Evolutionary conservation across 768 basidiomycete species (phyloP), one percentile per base, ranked within the genome.

Genomic region (Podaxis sp.): DNA sequence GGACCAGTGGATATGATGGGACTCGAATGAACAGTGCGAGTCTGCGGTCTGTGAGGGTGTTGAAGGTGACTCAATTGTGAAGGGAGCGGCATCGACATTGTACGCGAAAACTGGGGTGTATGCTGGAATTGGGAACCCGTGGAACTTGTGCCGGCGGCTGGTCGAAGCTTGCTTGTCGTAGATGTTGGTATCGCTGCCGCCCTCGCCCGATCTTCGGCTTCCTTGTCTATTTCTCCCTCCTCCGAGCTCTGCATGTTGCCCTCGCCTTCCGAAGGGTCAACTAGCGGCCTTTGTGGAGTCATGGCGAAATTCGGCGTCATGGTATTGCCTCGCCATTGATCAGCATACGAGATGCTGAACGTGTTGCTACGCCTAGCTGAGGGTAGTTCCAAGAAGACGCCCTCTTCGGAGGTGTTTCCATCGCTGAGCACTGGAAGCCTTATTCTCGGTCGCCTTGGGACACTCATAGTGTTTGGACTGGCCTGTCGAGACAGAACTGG

Each of bases 41-140:
- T 30, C 57, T 66, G 60, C 33, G 67, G 68, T 65, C 85, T 79
- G 66, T 79, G 80, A 7, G 93, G 94, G 69, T 94, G 87, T 67
- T 82, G 83, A 28, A 95, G 79, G 65, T 87, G 84, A 48, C 83
- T 84, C n/a, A 95, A 83, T 72, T 93, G 90, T 13, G 86, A 84
- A 12, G 91, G 86, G n/a, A 88, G 75, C 20, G 94, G 94, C 77
- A 88, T 84, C 17, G 93, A 92, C 67, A 89, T 86, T 2, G 90
- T 87, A 58, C 94, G 84, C 54, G 87, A 85, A 62, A 93, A 84
- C n/a, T 81, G 81, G 50, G 89, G 87, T 66, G 46, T 74, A 60
- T 54, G 62, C 65, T 72, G 68, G 49, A 68, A 60, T 53, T 64
- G 55, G 24, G 36, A 44, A 62, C 33, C 20, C 17, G 30, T 38